Evolutionary conservation across 768 basidiomycete species (phyloP).

Genomic region (Kwoniella sp.): DNA sequence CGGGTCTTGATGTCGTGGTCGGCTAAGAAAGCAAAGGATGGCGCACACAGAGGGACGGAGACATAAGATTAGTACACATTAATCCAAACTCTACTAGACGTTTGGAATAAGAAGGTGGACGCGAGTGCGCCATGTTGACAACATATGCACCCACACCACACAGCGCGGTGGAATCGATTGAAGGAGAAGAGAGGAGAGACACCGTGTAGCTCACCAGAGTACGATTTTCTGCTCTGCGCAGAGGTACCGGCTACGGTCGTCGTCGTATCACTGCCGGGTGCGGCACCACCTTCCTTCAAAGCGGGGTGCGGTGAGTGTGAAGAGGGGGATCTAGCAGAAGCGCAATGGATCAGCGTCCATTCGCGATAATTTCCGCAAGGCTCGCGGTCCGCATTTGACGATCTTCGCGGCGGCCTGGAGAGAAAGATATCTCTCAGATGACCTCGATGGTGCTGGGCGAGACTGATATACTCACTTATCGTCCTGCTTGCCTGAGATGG

Average conservation of each 20-base stretch:
- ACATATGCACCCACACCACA: no score
- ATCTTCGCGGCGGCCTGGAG: no score
- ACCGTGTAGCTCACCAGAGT: slow-evolving; percentile 43
- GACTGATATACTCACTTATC: slow-evolving; percentile 38
- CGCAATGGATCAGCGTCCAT: neutral
- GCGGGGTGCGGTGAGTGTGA: slow-evolving; percentile 35
- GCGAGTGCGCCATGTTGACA: no score
- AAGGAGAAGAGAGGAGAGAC: slow-evolving; percentile 1
- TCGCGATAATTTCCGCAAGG: no score
- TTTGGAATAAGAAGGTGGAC: no score
- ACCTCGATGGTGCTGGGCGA: no score
- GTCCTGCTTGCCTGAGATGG: slow-evolving; percentile 38
- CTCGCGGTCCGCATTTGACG: neutral
- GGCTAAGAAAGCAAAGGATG: slow-evolving; percentile 30
- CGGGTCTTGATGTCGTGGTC: slow-evolving; percentile 45
- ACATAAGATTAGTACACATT: neutral
- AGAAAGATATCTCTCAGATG: neutral
- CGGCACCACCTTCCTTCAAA: slow-evolving; percentile 46
- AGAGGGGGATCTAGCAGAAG: neutral
- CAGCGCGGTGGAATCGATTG: no score
- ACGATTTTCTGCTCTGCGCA: slow-evolving; percentile 19
- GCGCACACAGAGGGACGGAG: neutral
- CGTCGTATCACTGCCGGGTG: slow-evolving; percentile 22
- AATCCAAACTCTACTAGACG: no score
- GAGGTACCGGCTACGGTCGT: slow-evolving; percentile 51